These are phyloP conservation scores for Phytophthora syringae DNA, from an alignment of 352 stramenopile genomes.

Conservation along the genomic window DNA sequence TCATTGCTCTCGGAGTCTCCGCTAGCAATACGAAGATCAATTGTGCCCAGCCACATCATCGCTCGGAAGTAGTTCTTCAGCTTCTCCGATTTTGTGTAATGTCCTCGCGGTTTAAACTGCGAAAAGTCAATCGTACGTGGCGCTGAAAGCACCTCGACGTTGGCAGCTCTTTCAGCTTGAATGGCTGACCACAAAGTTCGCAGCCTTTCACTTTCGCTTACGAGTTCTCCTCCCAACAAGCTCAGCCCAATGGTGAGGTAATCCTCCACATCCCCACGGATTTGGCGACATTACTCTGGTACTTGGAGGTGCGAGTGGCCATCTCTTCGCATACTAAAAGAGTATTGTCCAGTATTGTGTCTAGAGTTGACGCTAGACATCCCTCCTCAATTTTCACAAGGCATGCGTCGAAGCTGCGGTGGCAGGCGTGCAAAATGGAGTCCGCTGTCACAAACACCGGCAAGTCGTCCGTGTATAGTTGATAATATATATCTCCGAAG, in stretches of 20 bases:
- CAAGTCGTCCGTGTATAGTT: constrained; percentile 37
- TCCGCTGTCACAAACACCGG: constrained; percentile 42
- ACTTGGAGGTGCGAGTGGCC: not conserved
- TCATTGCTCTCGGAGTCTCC: constrained; percentile 7
- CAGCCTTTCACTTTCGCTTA: not conserved
- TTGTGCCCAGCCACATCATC: constrained; percentile 31
- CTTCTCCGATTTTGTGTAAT: constrained; percentile 30
- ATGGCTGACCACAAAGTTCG: not conserved
- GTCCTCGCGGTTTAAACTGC: constrained; percentile 31
- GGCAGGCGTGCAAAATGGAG: constrained; percentile 44
- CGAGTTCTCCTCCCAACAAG: constrained; percentile 9
- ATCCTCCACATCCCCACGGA: constrained; percentile 11
- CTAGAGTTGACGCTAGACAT: constrained; percentile 5
- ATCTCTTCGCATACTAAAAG: not conserved
- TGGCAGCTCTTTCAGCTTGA: not conserved
- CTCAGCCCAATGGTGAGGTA: constrained; percentile 21
- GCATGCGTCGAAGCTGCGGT: constrained; percentile 42
- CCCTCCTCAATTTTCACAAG: constrained; percentile 23
- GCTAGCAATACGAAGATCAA: constrained; percentile 25
- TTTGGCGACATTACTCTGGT: not conserved
- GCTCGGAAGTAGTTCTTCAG: constrained; percentile 27
- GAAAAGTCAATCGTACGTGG: constrained; percentile 30
- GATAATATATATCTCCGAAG: constrained; percentile 39
- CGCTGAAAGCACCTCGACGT: constrained; percentile 9
- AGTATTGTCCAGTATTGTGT: constrained; percentile 6